A percentile compares a stretch with the other conserved stretches of the same genome.
Conservation (phyloP, 129 eudicot genomes). For the Escallonia herrerae region DNA sequence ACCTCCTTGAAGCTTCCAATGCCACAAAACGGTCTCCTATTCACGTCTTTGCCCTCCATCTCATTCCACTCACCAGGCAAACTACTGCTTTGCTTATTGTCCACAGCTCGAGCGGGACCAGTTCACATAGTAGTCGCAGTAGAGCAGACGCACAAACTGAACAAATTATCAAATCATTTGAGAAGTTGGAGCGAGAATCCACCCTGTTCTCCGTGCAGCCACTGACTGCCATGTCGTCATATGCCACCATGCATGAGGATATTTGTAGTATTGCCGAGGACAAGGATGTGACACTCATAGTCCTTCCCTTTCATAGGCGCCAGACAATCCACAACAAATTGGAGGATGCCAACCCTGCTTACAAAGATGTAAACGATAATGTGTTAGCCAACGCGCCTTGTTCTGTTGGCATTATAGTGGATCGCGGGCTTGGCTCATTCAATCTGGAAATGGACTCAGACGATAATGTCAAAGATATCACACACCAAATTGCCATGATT, state of each 20-base stretch:
- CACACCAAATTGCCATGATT: constrained; percentile 12
- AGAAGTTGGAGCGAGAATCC: background rate
- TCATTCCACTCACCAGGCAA: constrained; percentile 10
- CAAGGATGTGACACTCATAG: constrained; percentile 10
- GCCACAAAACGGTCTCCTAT: constrained; percentile 11
- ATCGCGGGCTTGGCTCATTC: constrained; percentile 18
- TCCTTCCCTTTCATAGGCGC: constrained; percentile 31
- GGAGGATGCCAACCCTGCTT: constrained; percentile 13
- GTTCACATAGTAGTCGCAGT: background rate
- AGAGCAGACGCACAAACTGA: constrained; percentile 9
- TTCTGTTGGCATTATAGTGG: constrained; percentile 28
- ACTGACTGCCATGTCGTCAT: constrained; percentile 19
- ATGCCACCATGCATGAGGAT: constrained; percentile 37
- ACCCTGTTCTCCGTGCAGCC: constrained; percentile 2
- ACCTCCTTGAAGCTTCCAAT: constrained; percentile 15
- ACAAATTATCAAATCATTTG: constrained; percentile 11
- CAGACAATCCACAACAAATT: constrained; percentile 14
- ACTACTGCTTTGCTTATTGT: constrained; percentile 20
- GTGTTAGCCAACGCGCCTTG: constrained; percentile 34
- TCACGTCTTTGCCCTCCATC: constrained; percentile 20
- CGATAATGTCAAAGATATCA: background rate
- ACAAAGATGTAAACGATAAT: constrained; percentile 17
- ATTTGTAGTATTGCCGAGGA: constrained; percentile 28
- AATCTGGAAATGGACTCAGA: background rate
- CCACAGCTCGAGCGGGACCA: constrained; percentile 2